These are phyloP conservation scores for Mycena sanguinolenta DNA, from an alignment of 768 basidiomycete species.

Conservation along the genomic window DNA sequence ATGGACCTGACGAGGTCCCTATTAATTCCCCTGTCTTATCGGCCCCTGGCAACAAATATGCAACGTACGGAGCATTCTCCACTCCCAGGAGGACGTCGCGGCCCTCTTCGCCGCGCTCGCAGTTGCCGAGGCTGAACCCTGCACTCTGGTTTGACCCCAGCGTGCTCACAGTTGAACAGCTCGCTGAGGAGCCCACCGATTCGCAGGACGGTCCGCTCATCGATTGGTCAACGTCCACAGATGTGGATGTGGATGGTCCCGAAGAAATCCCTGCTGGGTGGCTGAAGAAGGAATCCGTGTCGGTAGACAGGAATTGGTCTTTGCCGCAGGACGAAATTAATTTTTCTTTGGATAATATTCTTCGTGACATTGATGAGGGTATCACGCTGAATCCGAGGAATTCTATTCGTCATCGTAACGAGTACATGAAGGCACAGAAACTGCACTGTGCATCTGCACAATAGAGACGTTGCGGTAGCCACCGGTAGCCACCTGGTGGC, in stretches of 20 bases:
- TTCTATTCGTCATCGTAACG: too few relatives aligned
- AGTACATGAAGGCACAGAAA: too few relatives aligned
- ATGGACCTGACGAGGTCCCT: too few relatives aligned
- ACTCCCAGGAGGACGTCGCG: neutral
- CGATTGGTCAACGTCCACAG: neutral
- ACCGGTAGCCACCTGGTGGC: too few relatives aligned
- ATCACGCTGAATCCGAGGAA: too few relatives aligned
- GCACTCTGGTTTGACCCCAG: neutral
- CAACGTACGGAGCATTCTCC: neutral
- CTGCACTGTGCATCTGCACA: too few relatives aligned
- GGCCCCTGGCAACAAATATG: too few relatives aligned
- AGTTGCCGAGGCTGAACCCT: neutral
- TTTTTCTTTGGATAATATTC: slow-evolving; percentile 5
- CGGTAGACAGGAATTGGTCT: neutral
- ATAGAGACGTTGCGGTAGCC: too few relatives aligned
- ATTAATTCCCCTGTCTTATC: too few relatives aligned
- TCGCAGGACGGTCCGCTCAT: neutral
- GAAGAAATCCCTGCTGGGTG: neutral
- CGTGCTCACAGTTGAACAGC: neutral
- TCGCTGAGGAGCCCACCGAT: neutral
- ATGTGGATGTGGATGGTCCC: slow-evolving; percentile 1
- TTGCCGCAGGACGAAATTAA: neutral
- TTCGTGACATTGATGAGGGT: too few relatives aligned
- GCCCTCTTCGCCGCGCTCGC: neutral
- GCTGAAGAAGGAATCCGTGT: neutral